Conservation (phyloP, 192 early-diverging fungal genomes). For the Podila minutissima region DNA sequence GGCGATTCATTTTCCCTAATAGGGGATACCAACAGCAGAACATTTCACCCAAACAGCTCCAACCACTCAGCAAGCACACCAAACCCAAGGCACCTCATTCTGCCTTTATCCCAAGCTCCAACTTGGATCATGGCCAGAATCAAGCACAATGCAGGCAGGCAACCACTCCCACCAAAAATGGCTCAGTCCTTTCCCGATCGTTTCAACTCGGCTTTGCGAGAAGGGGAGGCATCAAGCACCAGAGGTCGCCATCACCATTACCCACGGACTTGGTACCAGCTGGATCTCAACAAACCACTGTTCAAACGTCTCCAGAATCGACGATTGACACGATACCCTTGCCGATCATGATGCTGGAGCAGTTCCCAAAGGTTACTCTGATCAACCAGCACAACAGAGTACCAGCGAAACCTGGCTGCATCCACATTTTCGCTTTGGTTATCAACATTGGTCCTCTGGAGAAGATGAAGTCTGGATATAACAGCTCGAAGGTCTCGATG, state of each 20-base stretch:
- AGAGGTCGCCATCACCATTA: no score
- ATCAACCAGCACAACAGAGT: conserved; percentile 19
- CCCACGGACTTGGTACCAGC: background rate
- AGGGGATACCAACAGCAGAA: background rate
- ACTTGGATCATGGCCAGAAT: background rate
- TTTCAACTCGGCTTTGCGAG: background rate
- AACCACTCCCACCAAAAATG: background rate
- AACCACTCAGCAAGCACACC: background rate
- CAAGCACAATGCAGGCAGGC: background rate
- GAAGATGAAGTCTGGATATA: conserved; percentile 1
- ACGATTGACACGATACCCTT: conserved; percentile 3
- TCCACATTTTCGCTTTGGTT: conserved; percentile 14
- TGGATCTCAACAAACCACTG: background rate
- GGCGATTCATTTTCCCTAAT: background rate
- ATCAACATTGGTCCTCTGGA: conserved; percentile 7
- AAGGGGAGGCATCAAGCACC: background rate
- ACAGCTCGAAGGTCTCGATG: background rate
- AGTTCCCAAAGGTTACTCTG: conserved; percentile 4
- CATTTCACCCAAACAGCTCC: background rate
- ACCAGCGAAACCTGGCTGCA: conserved; percentile 13
- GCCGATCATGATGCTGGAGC: conserved; percentile 1
- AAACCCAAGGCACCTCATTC: background rate
- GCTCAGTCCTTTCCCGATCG: background rate
- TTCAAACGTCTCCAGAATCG: background rate
- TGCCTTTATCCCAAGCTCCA: background rate